A percentile compares a stretch with the other conserved stretches of the same genome.
Evolutionary conservation across 345 rosid genomes (phyloP).

Genomic region (Pugionium cornutum): DNA sequence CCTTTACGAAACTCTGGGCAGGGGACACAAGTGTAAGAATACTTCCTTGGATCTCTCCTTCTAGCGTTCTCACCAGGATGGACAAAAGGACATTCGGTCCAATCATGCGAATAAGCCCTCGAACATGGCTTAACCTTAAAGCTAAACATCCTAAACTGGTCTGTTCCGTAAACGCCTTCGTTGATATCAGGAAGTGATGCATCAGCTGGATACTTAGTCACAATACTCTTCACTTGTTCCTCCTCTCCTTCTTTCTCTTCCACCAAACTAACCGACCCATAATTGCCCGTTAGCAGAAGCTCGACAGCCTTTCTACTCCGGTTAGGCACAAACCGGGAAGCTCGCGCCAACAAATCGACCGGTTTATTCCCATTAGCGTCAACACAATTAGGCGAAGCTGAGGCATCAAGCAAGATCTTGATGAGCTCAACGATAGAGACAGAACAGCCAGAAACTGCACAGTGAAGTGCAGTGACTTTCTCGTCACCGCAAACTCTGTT

Average conservation of each 20-base stretch:
- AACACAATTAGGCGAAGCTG: slow-evolving; percentile 53
- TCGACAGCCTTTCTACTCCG: slow-evolving; percentile 60
- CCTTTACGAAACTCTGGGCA: slow-evolving; percentile 99
- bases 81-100: slow-evolving; percentile 99
- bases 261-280: slow-evolving; percentile 34
- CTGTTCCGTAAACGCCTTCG: slow-evolving; percentile 76
- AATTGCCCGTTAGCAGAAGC: slow-evolving; percentile 62
- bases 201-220: slow-evolving; percentile 75
- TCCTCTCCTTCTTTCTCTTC: slow-evolving; percentile 40
- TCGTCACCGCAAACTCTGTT: slow-evolving; percentile 69
- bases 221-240: slow-evolving; percentile 32
- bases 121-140: slow-evolving; percentile 98
- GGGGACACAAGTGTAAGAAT: slow-evolving; percentile 91
- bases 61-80: slow-evolving; percentile 99
- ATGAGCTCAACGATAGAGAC: slow-evolving; percentile 53
- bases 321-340: slow-evolving; percentile 42
- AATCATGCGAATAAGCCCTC: slow-evolving; percentile 95
- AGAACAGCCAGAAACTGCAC: slow-evolving; percentile 81
- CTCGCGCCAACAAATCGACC: slow-evolving; percentile 49
- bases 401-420: slow-evolving; percentile 69
- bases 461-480: slow-evolving; percentile 88
- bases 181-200: slow-evolving; percentile 86
- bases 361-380: slow-evolving; percentile 77
- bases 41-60: slow-evolving; percentile 94
- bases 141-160: slow-evolving; percentile 90